phyloP scores from a whole-genome alignment of 768 basidiomycete species.

The Arthromyces matolae region DNA sequence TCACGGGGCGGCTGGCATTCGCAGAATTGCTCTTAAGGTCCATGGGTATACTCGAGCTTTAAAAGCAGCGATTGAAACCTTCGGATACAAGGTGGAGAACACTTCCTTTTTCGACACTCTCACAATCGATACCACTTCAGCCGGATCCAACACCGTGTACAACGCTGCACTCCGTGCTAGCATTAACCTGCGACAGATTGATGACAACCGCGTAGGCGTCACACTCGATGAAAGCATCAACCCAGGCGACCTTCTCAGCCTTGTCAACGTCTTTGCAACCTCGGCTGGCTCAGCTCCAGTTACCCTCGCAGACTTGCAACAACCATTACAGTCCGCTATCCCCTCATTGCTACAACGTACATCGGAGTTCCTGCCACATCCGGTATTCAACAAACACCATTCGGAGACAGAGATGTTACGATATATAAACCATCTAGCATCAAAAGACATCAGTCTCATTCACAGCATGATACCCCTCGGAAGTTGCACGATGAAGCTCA shows the following conservation, averaged over 20 bases:
- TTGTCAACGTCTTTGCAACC: conserved; percentile 77
- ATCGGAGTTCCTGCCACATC: conserved; percentile 74
- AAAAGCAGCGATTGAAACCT: conserved; percentile 55
- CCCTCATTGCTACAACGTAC: conserved; percentile 55
- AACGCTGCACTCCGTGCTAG: conserved; percentile 53
- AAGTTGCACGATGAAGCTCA: conserved; percentile 97
- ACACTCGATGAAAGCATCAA: conserved; percentile 91
- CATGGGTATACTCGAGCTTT: conserved; percentile 83
- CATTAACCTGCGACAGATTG: conserved; percentile 84
- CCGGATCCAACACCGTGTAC: conserved; percentile 63
- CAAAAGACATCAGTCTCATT: conserved; percentile 91
- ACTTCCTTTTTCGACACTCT: conserved; percentile 89
- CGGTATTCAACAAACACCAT: conserved; percentile 95
- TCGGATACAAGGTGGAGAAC: conserved; percentile 75
- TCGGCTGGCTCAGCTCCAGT: conserved; percentile 52
- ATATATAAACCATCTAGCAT: conserved; percentile 90
- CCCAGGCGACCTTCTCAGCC: conserved; percentile 64
- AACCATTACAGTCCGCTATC: conserved; percentile 42
- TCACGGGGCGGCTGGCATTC: conserved; percentile 86
- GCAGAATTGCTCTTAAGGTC: conserved; percentile 85
- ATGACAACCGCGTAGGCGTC: conserved; percentile 74
- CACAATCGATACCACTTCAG: conserved; percentile 66
- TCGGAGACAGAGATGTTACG: conserved; percentile 99
- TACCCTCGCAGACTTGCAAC: conserved; percentile 44
- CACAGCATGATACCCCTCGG: conserved; percentile 97